phyloP scores from a whole-genome alignment of 1,284 basidiomycete species.

The Pisolithus thermaeus region DNA sequence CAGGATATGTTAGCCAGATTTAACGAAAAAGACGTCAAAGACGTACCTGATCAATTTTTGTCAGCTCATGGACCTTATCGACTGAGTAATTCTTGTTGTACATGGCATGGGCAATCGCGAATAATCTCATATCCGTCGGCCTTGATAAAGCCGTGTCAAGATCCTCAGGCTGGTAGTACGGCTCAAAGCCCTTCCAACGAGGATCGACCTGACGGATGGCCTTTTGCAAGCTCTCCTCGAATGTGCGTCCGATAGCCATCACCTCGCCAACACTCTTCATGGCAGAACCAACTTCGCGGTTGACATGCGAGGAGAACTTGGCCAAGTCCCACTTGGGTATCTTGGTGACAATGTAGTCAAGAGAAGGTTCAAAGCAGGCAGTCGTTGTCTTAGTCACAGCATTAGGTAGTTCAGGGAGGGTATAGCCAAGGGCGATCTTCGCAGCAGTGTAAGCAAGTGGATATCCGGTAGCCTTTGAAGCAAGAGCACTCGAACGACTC shows the following conservation, averaged over 20 bases:
- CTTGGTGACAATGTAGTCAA: slow-evolving; percentile 99
- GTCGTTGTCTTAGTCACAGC: slow-evolving; percentile 99
- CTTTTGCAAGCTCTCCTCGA: slow-evolving; percentile 98
- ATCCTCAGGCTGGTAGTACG: slow-evolving; percentile 79
- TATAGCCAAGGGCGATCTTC: slow-evolving; percentile 98
- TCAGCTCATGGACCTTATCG: slow-evolving; percentile 86
- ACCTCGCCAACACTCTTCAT: slow-evolving; percentile 99
- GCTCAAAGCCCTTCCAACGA: slow-evolving; percentile 77
- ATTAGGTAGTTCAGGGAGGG: slow-evolving; percentile 96
- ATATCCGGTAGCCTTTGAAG: slow-evolving; percentile 98
- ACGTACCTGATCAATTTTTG: slow-evolving; percentile 91
- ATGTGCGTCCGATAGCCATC: slow-evolving; percentile 99
- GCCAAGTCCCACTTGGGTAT: slow-evolving; percentile 99
- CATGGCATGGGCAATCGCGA: slow-evolving; percentile 97
- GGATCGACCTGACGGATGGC: slow-evolving; percentile 98
- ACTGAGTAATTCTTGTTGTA: slow-evolving; percentile 90
- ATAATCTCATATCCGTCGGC: slow-evolving; percentile 90
- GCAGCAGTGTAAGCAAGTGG: slow-evolving; percentile 99
- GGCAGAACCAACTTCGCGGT: slow-evolving; percentile 91
- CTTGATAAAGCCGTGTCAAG: slow-evolving; percentile 72
- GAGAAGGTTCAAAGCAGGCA: slow-evolving; percentile 98
- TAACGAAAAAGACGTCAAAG: neutral
- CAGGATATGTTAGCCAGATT: neutral
- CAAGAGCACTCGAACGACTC: slow-evolving; percentile 79
- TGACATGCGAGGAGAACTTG: slow-evolving; percentile 93